Evolutionary conservation across 2,329 filamentous ascomycete species (phyloP), one percentile per base, ranked within the genome.

Genomic region (Fusarium equiseti): DNA sequence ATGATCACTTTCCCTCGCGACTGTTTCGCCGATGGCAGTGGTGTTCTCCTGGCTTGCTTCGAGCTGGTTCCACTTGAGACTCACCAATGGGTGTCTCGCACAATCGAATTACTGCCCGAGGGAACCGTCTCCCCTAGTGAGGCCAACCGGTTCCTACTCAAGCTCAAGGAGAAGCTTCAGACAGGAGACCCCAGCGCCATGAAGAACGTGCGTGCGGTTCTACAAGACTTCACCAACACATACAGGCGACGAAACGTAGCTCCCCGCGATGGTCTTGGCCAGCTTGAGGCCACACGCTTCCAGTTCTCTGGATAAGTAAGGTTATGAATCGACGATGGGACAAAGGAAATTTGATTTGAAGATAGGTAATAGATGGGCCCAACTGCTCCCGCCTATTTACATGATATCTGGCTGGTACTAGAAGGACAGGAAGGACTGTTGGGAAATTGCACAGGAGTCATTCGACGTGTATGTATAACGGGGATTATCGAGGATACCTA

Each of bases 1-100:
- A 98, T 99, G 95, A 98, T 98, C 79, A 97, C 92, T 1, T 99
- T 99, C 82, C 97, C 96, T 0, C 89, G 93, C 45, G 96, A 98
- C 79, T 98, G 95, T 82, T 97, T 98, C 77, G 91, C 95, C 1
- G 96, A 99, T 78, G 95, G 94, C 18, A 97, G 94, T 51, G 95
- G 94, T 7, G 93, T 97, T n/a, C 83, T 99, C 55, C 89, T 99
- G 65, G 91, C 91, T 6, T 86, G 98, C 70, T 97, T 99, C 78
- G 92, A 97, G 79, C 84, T 98, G 43, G 85, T 97, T 77, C 96
- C 96, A 0, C 85, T 89, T 57, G 88, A 96, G 77, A 93, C 94
- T 16, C 90, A 92, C 3, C 80, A 84, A 8, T 98, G 96, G 95
- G 90, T 98, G 24, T 90, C 94, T 69, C 87, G 86, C 22, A 98